A percentile compares a stretch with the other conserved stretches of the same genome.
phyloP scores from a whole-genome alignment of 208 protist species.

The Angomonas deanei region DNA sequence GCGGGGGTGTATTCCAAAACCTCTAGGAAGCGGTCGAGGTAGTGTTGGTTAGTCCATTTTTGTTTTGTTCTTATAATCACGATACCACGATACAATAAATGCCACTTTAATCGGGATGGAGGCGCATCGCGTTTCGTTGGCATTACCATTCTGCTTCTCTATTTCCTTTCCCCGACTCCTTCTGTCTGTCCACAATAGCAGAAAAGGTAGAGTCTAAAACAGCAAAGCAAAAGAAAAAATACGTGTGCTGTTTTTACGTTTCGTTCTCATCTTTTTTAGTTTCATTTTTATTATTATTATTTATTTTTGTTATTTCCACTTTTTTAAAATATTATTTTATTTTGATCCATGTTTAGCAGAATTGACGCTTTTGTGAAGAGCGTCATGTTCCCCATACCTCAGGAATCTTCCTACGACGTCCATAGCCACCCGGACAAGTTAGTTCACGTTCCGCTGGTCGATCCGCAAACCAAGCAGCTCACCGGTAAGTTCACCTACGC shows the following conservation, averaged over 20 bases:
- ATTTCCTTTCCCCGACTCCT: too few species aligned
- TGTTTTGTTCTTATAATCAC: constrained; percentile 8
- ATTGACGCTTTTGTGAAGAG: not conserved
- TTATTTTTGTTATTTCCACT: constrained; percentile 4
- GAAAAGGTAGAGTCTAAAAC: too few species aligned
- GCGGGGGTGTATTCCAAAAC: constrained; percentile 45
- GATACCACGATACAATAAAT: too few species aligned
- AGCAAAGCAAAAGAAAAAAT: constrained; percentile 7
- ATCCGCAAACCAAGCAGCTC: not conserved
- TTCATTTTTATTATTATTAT: not conserved
- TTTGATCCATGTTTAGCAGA: constrained; percentile 8
- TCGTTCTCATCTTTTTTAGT: not conserved
- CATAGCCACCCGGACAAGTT: not conserved
- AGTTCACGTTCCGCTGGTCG: constrained; percentile 1
- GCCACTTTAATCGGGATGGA: too few species aligned
- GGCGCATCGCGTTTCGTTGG: too few species aligned
- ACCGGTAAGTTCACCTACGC: not conserved
- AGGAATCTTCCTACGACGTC: not conserved
- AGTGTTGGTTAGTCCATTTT: not conserved
- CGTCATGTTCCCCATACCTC: not conserved
- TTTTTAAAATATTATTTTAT: not conserved
- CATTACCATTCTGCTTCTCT: too few species aligned
- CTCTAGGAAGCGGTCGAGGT: not conserved
- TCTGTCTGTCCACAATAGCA: too few species aligned
- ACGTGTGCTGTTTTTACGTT: constrained; percentile 11